Base-by-base conservation (phyloP, 805 yeast genomes). In the Yueomyces sp. region DNA sequence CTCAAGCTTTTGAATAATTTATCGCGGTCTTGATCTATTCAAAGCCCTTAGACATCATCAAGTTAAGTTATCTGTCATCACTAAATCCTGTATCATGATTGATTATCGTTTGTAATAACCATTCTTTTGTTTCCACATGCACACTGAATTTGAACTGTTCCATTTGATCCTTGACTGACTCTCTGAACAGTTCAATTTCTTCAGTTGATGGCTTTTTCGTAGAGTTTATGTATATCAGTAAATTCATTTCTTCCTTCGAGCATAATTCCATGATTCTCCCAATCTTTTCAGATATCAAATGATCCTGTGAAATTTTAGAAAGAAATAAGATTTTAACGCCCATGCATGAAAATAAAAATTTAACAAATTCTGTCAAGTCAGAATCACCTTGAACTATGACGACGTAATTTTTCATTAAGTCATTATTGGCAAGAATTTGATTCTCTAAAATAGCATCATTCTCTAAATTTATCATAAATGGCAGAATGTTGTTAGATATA, bases 401-500 rank as follows among this genome's bases (percentile, higher is more conserved):
- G 2, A 52, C 44, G 43, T 49, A 55, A 1, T 61, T 60, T 0
- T 48, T 39, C 42, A 77, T 59, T 6, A 31, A n/a, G 3, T 41
- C 30, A 2, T 29, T 42, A 30, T 45, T 43, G 4, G 47, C 48
- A 11, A 37, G 29, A 0, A 72, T 49, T 48, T 79, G 86, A 3
- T 60, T 50, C 3, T 51, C 41, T 36, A 80, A 53, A 1, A 49
- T 37, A 0, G 40, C 40, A 0, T 66, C 66, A 0, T 44, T 39
- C 2, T 62, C 54, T 48, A 63, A 68, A 19, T 70, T 71, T 4
- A 48, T 31, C 67, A 52, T 55, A 72, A 81, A 39, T 49, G 53
- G 43, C 50, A 67, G 52, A 2, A 78, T 62, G 44, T 81, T 75
- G 37, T 68, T 54, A 40, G 84, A 76, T 50, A 69, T 72, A 1